A percentile compares a stretch with the other conserved stretches of the same genome.
Conservation (phyloP, 768 basidiomycete genomes). For the Guyanaporus albipodus region DNA sequence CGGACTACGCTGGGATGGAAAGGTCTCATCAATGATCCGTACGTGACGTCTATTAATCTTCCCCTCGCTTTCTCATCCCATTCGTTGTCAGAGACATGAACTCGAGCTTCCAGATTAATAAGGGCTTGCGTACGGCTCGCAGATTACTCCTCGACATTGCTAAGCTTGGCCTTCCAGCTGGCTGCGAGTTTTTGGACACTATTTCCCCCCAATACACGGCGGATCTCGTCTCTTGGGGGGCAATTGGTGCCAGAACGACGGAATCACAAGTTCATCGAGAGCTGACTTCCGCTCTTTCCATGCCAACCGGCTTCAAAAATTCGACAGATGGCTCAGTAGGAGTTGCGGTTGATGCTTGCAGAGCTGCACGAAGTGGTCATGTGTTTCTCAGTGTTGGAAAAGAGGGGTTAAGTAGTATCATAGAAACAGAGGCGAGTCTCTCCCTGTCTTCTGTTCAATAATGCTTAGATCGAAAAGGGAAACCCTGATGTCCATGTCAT, state of each 20-base stretch:
- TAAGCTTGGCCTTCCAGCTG: constrained; percentile 86
- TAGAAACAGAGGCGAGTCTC: constrained; percentile 78
- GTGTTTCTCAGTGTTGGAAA: constrained; percentile 97
- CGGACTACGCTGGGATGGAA: constrained; percentile 99
- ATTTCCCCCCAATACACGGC: constrained; percentile 86
- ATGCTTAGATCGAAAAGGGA: constrained; percentile 46
- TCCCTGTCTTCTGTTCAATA: background rate
- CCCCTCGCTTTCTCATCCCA: background rate
- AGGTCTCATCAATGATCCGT: constrained; percentile 94
- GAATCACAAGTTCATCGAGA: constrained; percentile 94
- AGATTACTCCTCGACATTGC: constrained; percentile 84
- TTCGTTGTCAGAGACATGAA: constrained; percentile 59
- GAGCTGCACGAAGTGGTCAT: constrained; percentile 85
- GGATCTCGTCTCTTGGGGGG: constrained; percentile 92
- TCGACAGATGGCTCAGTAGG: constrained; percentile 91
- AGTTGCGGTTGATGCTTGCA: constrained; percentile 93
- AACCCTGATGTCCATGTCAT: constrained; percentile 95
- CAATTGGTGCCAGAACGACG: constrained; percentile 91
- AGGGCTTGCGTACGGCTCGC: constrained; percentile 86
- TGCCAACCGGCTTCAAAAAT: constrained; percentile 99
- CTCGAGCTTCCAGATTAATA: constrained; percentile 92
- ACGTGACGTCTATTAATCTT: background rate
- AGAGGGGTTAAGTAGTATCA: constrained; percentile 90
- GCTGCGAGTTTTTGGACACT: constrained; percentile 93
- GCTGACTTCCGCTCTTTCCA: constrained; percentile 80